Evolutionary conservation across 441 rosid genomes (phyloP), one percentile per base, ranked within the genome.

Genomic region (Populus tomentosa): DNA sequence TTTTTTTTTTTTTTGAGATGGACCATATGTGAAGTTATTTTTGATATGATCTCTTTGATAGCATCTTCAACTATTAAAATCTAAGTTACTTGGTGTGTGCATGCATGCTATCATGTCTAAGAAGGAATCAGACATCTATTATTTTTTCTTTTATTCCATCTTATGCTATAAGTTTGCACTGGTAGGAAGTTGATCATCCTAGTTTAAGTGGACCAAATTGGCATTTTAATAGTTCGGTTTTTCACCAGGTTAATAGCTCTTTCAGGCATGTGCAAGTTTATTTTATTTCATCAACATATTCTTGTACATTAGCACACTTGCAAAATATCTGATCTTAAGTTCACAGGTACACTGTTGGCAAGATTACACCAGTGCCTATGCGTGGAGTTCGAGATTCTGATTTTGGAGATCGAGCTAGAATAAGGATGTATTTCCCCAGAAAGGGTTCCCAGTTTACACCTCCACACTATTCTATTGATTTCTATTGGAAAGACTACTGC

Each of bases 401-500:
- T 89, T 96, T 94, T 82, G 87, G 94, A 75, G 89, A 89, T 75
- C 93, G 87, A 82, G 99, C 99, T 70, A 87, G 99, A 84, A 94
- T 92, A 86, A n/a, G n/a, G n/a, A n/a, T n/a, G n/a, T n/a, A n/a
- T n/a, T n/a, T n/a, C n/a, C n/a, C n/a, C n/a, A n/a, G 82, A 78
- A 86, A 84, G 67, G 99, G 99, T 79, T 96, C 97, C 69, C 97
- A 88, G 86, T 90, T 91, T 75, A 96, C 99, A 42, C 99, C 98
- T 78, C 90, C 94, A 0, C 99, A 94, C 85, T 80, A 87, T 80
- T 92, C 99, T 32, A 71, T 92, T 75, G 97, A 92, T 86, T 96
- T 96, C 75, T 82, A 84, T 73, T 94, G 99, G 99, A 96, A 94
- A 84, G 99, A 96, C 82, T 94, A 96, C 76, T 94, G 97, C 82